Evolutionary conservation across 192 early-diverging fungal species (phyloP), one percentile per base, ranked within the genome.

Genomic region (Geranomyces variabilis): DNA sequence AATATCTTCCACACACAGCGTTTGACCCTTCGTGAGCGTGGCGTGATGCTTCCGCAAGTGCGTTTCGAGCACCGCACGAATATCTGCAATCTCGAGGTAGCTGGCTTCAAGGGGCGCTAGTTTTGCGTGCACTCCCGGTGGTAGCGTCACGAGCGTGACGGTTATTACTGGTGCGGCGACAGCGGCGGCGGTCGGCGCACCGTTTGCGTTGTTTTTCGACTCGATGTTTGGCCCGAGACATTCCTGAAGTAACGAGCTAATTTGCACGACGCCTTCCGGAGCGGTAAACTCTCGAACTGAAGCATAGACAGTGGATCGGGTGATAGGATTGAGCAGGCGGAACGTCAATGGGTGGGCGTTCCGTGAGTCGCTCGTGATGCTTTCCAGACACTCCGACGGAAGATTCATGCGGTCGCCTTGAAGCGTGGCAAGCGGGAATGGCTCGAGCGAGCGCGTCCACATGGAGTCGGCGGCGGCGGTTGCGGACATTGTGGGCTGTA

Each of bases 211-310:
- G 36, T 10, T 41, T 3, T 41, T 41, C 36, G 10, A 3, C 43
- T 31, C 69, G 19, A 0, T n/a, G 24, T 15, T 15, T 0, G 22
- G 14, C 6, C 30, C 55, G 30, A 64, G 4, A 87, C 71, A 21
- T 77, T 72, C 0, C 84, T 67, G 9, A 78, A 82, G 28, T 61
- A 30, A 62, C 83, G 69, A 67, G 87, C 81, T 87, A 87, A 92
- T 73, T 0, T 81, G 75, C 6, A 74, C 68, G 1, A 60, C 47
- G 5, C 76, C 82, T 34, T 89, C 88, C 5, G 78, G 77, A 1
- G 82, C 69, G 49, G 87, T 89, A 63, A 92, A 93, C 69, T 92
- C 92, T 49, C 87, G 84, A 55, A 93, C 92, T n/a, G 90, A 87
- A 51, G 86, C 84, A 58, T 87, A 84, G 24, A 83, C 74, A 9